These are phyloP conservation scores for Backusella psychrophila DNA, from an alignment of 192 early-diverging fungal genomes.

Conservation along the genomic window DNA sequence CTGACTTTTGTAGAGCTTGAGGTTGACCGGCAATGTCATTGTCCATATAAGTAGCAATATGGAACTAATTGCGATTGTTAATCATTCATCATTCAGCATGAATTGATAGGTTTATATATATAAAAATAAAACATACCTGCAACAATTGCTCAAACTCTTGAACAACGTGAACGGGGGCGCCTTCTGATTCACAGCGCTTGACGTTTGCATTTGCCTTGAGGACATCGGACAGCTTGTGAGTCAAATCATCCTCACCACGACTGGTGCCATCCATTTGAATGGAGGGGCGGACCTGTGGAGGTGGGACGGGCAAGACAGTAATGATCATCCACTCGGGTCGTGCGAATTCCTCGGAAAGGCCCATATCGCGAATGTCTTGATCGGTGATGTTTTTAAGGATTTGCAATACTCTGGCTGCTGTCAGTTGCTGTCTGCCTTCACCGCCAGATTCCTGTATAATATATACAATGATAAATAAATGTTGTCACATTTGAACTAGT, in stretches of 20 bases:
- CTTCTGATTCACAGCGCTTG: constrained; percentile 77
- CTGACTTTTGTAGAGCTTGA: constrained; percentile 87
- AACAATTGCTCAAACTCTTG: constrained; percentile 85
- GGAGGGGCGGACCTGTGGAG: constrained; percentile 94
- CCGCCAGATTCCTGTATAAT: constrained; percentile 42
- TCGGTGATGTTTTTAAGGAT: constrained; percentile 87
- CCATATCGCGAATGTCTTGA: constrained; percentile 83
- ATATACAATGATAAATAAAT: neutral
- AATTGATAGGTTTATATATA: neutral
- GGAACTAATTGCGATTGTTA: constrained; percentile 55
- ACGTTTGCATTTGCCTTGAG: constrained; percentile 90
- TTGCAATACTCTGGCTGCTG: constrained; percentile 73
- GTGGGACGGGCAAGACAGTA: constrained; percentile 92
- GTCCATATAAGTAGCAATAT: constrained; percentile 97
- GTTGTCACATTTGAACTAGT: neutral
- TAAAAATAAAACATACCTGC: constrained; percentile 42
- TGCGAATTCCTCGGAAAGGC: constrained; percentile 85
- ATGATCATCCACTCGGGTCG: constrained; percentile 99
- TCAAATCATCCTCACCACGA: constrained; percentile 95
- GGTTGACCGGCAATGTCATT: constrained; percentile 95
- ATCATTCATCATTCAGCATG: neutral
- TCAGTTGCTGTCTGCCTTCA: constrained; percentile 63
- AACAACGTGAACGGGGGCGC: constrained; percentile 84
- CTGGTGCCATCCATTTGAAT: constrained; percentile 90
- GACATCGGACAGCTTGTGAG: constrained; percentile 90